Evolutionary conservation across 805 yeast genomes (phyloP).

Genomic region (Yarrowia alimentaria): DNA sequence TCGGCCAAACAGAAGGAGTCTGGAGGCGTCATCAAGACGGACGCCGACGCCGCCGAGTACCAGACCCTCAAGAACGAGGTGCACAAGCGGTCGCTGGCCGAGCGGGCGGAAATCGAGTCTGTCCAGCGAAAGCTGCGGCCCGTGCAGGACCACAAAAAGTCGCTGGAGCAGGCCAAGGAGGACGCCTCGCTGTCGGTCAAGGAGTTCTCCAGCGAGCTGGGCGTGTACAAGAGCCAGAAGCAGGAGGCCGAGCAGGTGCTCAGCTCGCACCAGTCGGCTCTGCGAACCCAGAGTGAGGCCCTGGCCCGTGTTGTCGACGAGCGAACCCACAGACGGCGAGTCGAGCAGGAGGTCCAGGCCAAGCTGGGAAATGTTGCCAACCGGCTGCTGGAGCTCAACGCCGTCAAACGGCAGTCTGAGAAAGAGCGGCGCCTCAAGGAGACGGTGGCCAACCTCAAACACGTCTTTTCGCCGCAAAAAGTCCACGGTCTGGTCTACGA

Average conservation of each 20-base stretch:
- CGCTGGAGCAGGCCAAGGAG: constrained; percentile 20
- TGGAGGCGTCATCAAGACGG: constrained; percentile 4
- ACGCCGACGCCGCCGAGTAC: constrained; percentile 10
- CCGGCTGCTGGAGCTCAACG: constrained; percentile 67
- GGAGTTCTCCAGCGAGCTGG: constrained; percentile 29
- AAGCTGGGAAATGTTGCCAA: constrained; percentile 59
- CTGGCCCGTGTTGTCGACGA: constrained; percentile 34
- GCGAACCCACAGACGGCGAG: constrained; percentile 33
- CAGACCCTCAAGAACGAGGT: constrained; percentile 27
- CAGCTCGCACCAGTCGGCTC: constrained; percentile 26
- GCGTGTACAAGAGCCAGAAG: constrained; percentile 29
- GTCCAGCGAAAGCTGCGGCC: constrained; percentile 26
- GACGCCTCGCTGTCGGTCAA: constrained; percentile 9
- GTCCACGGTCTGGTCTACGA: constrained; percentile 81
- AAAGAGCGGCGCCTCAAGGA: constrained; percentile 71
- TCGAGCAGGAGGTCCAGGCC: constrained; percentile 62
- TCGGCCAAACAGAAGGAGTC: constrained; percentile 20
- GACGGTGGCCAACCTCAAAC: constrained; percentile 63
- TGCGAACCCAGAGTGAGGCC: constrained; percentile 34
- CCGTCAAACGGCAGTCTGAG: constrained; percentile 71
- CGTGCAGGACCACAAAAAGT: constrained; percentile 24
- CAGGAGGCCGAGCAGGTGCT: constrained; percentile 31
- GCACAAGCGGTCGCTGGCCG: constrained; percentile 25
- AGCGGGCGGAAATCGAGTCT: constrained; percentile 31
- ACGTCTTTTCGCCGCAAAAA: constrained; percentile 64